Evolutionary conservation across 441 rosid genomes (phyloP).

Genomic region (Populus hybrid): DNA sequence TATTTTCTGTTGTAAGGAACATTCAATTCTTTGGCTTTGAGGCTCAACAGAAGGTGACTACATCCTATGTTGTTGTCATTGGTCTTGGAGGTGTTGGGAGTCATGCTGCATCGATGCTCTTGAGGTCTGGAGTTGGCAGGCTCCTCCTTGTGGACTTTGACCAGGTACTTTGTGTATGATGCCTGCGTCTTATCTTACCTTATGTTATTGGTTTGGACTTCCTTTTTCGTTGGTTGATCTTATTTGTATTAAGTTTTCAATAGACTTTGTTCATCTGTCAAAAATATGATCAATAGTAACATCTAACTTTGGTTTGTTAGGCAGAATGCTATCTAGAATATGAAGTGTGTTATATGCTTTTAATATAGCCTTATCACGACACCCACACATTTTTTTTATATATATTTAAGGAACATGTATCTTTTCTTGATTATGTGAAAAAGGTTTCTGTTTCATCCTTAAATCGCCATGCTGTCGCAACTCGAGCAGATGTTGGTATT

Average conservation of each 20-base stretch:
- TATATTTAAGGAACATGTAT: background rate
- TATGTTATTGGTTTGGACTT: background rate
- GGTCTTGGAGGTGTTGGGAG: conserved; percentile 99
- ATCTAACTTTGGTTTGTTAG: background rate
- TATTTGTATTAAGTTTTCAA: background rate
- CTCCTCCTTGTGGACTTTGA: conserved; percentile 91
- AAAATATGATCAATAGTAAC: background rate
- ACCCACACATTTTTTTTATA: background rate
- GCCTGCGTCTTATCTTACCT: too few relatives aligned
- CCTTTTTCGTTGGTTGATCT: background rate
- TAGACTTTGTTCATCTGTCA: too few relatives aligned
- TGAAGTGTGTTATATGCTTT: background rate
- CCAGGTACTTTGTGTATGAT: conserved; percentile 47
- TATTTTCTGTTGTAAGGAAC: conserved; percentile 46
- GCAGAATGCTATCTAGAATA: background rate
- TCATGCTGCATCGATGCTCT: conserved; percentile 95
- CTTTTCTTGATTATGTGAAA: conserved; percentile 33
- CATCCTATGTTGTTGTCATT: conserved; percentile 84
- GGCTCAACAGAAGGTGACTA: conserved; percentile 67
- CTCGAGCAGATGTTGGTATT: conserved; percentile 92
- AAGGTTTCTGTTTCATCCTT: conserved; percentile 95
- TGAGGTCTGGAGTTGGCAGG: conserved; percentile 91
- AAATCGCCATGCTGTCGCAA: conserved; percentile 95
- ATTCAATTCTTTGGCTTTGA: conserved; percentile 91
- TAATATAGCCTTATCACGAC: background rate